phyloP scores from a whole-genome alignment of 805 yeast genomes.

The Clavispora asparagi region DNA sequence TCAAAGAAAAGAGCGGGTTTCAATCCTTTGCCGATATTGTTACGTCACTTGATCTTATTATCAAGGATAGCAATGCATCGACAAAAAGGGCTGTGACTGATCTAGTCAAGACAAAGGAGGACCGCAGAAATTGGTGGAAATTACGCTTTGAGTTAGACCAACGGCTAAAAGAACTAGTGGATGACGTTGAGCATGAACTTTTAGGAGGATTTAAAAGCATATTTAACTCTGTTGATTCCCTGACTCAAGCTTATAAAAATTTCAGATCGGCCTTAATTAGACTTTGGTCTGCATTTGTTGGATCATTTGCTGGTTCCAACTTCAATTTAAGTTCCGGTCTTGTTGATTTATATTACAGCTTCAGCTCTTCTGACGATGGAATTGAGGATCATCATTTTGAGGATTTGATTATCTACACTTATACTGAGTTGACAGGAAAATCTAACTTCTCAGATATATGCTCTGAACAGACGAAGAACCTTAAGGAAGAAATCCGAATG shows the following conservation, averaged over 20 bases:
- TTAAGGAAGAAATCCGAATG: neutral
- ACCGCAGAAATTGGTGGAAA: constrained; percentile 76
- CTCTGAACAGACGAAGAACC: neutral
- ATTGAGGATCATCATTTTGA: constrained; percentile 3
- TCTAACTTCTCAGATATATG: neutral
- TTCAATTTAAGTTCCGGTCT: constrained; percentile 14
- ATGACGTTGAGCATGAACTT: constrained; percentile 59
- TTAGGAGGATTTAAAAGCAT: constrained; percentile 72
- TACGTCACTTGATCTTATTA: constrained; percentile 35
- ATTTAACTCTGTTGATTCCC: constrained; percentile 36
- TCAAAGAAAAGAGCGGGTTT: constrained; percentile 41
- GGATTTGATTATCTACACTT: constrained; percentile 7
- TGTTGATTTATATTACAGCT: constrained; percentile 16
- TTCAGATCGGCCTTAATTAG: constrained; percentile 17
- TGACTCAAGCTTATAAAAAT: constrained; percentile 12
- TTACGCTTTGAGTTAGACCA: constrained; percentile 58
- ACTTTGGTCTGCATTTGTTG: constrained; percentile 7
- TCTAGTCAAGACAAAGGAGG: constrained; percentile 49
- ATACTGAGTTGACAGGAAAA: neutral
- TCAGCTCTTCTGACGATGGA: constrained; percentile 2
- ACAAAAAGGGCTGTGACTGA: constrained; percentile 52
- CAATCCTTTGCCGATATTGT: constrained; percentile 41
- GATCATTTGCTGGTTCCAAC: neutral
- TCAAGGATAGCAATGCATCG: constrained; percentile 55
- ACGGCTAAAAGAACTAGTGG: constrained; percentile 48